A percentile compares a stretch with the other conserved stretches of the same genome.
Evolutionary conservation across 2,329 filamentous ascomycete genomes (phyloP).

Genomic region (Elsinoe necatrix): DNA sequence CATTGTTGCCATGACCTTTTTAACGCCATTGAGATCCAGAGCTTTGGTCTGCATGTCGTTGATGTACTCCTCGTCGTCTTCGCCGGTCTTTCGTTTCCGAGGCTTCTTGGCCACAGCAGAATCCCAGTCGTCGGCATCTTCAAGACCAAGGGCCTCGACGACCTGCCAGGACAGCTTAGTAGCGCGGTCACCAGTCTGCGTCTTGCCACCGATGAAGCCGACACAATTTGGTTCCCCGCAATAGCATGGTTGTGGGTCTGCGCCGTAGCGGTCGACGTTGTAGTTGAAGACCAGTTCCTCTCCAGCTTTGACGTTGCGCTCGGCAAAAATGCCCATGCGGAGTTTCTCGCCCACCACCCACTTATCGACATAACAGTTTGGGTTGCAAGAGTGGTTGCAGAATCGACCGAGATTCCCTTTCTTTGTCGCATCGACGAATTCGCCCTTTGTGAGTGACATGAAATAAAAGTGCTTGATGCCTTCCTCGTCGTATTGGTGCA

Average conservation of each 20-base stretch:
- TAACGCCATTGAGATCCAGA: constrained; percentile 73
- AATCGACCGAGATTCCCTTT: constrained; percentile 94
- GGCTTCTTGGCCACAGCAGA: constrained; percentile 81
- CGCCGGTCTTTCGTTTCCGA: constrained; percentile 81
- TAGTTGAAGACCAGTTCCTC: constrained; percentile 99
- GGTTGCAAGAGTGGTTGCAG: constrained; percentile 98
- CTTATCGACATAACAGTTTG: constrained; percentile 98
- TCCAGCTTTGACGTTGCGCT: constrained; percentile 72
- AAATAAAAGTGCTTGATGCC: constrained; percentile 99
- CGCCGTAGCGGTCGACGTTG: constrained; percentile 96
- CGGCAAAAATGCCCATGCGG: constrained; percentile 97
- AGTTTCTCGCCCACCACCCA: constrained; percentile 97
- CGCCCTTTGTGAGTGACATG: constrained; percentile 93
- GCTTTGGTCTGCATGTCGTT: constrained; percentile 74
- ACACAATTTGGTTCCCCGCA: constrained; percentile 92
- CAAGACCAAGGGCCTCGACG: constrained; percentile 92
- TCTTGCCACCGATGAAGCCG: constrained; percentile 94
- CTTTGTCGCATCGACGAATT: constrained; percentile 96
- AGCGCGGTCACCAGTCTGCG: constrained; percentile 67
- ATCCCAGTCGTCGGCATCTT: constrained; percentile 87
- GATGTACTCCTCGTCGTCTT: constrained; percentile 93
- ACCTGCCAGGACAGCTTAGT: constrained; percentile 84
- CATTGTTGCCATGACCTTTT: constrained; percentile 90
- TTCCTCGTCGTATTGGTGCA: constrained; percentile 88
- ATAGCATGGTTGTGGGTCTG: constrained; percentile 93